Evolutionary conservation across 129 eudicot genomes (phyloP).

Genomic region (Artemisia annua): DNA sequence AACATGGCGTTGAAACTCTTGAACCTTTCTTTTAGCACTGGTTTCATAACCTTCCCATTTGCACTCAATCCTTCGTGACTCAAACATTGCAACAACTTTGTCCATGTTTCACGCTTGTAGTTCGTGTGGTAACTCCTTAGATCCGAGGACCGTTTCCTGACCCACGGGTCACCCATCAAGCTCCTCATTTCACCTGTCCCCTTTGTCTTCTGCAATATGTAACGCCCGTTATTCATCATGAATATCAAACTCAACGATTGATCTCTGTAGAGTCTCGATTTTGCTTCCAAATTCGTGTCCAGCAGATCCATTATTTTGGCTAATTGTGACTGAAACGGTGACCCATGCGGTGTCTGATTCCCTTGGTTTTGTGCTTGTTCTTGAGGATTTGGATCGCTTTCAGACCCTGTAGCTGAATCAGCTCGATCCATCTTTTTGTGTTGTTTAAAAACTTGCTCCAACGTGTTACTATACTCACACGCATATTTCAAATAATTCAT

Average conservation of each 20-base stretch:
- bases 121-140: constrained; percentile 58
- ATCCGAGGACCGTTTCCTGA: constrained; percentile 59
- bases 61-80: constrained; percentile 60
- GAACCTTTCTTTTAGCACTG: constrained; percentile 75
- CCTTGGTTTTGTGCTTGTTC: constrained; percentile 2
- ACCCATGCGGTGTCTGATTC: constrained; percentile 3
- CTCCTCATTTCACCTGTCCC: constrained; percentile 45
- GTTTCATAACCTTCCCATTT: constrained; percentile 73
- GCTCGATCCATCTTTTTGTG: constrained; percentile 48
- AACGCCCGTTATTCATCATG: constrained; percentile 85
- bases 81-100: constrained; percentile 52
- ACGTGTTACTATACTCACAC: constrained; percentile 64
- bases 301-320: constrained; percentile 54
- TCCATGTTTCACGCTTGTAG: constrained; percentile 80
- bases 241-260: constrained; percentile 52
- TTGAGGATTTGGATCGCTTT: constrained; percentile 28
- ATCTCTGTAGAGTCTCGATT: constrained; percentile 65
- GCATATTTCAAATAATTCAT: constrained; percentile 70
- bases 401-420: constrained; percentile 42
- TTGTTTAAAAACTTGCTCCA: constrained; percentile 66
- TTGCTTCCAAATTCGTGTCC: constrained; percentile 53
- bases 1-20: constrained; percentile 78
- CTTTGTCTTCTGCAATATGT: constrained; percentile 68
- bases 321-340: constrained; percentile 57
- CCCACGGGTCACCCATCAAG: constrained; percentile 60